phyloP scores from a whole-genome alignment of 169 alveolate genomes.

The Plasmodium fragile region DNA sequence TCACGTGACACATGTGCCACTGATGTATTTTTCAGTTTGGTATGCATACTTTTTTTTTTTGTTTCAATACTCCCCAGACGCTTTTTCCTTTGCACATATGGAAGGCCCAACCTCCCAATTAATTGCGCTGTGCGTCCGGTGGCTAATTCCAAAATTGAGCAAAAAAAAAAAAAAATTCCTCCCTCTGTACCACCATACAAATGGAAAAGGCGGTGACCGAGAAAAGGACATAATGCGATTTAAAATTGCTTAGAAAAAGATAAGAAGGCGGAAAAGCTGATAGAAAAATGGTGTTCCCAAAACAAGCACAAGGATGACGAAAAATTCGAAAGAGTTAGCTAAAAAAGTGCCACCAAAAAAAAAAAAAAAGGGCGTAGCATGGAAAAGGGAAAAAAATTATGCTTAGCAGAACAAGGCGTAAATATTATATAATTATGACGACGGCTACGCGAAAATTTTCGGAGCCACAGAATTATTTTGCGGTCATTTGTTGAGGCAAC shows the following conservation, averaged over 20 bases:
- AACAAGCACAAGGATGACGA: not conserved
- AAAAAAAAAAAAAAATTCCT: constrained; percentile 3
- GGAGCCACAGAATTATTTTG: not conserved
- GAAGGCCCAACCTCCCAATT: not conserved
- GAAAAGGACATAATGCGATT: not conserved
- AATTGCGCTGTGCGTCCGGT: not conserved
- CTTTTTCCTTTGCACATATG: not conserved
- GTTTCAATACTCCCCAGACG: not conserved
- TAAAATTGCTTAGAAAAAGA: not conserved
- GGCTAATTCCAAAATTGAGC: not conserved
- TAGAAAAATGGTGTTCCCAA: not conserved
- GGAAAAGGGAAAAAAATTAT: not conserved
- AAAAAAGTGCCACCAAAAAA: not conserved
- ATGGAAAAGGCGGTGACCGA: not conserved
- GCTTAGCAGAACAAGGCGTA: not conserved
- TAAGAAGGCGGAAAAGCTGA: not conserved
- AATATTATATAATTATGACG: not conserved
- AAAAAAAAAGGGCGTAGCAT: not conserved
- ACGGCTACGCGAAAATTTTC: not conserved
- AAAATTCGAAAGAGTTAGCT: not conserved
- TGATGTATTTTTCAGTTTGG: not conserved
- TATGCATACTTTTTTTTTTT: not conserved
- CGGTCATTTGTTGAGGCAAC: not conserved
- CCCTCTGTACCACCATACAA: not conserved
- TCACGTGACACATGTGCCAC: not conserved